These are phyloP conservation scores for Liriodendron chinense DNA, from an alignment of 164 flowering plant genomes.

Conservation along the genomic window DNA sequence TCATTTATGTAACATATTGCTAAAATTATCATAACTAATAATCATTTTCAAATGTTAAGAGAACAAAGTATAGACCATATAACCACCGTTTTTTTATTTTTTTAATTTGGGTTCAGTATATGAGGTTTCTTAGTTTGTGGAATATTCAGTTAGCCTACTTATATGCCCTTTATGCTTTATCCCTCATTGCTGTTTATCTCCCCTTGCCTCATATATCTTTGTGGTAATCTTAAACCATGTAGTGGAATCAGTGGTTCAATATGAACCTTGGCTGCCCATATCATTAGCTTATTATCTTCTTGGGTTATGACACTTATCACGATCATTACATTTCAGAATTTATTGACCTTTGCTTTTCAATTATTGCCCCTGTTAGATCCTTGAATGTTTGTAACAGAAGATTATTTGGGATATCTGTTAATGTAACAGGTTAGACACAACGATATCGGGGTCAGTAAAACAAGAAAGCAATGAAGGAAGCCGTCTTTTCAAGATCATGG, in stretches of 20 bases:
- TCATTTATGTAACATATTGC: too few species aligned
- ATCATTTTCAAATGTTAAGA: too few species aligned
- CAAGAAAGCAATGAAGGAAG: constrained; percentile 93
- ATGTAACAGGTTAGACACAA: constrained; percentile 81
- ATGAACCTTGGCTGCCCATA: background rate
- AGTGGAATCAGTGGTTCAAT: background rate
- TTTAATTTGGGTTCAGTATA: too few species aligned
- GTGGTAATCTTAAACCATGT: background rate
- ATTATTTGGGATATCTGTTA: background rate
- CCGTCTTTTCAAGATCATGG: constrained; percentile 87
- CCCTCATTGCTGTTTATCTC: background rate
- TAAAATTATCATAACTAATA: too few species aligned
- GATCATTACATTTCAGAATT: background rate
- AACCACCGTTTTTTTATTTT: too few species aligned
- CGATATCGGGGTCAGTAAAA: constrained; percentile 90
- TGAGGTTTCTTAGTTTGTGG: too few species aligned
- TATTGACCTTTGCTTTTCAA: background rate
- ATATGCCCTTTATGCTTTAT: too few species aligned
- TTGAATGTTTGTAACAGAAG: background rate
- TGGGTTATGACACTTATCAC: background rate
- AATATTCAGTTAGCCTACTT: too few species aligned
- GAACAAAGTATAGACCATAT: too few species aligned
- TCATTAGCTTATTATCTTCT: background rate
- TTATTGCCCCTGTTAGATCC: background rate
- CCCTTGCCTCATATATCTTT: background rate